phyloP scores from a whole-genome alignment of 257 asterid genomes.

The Jacaranda copaia region DNA sequence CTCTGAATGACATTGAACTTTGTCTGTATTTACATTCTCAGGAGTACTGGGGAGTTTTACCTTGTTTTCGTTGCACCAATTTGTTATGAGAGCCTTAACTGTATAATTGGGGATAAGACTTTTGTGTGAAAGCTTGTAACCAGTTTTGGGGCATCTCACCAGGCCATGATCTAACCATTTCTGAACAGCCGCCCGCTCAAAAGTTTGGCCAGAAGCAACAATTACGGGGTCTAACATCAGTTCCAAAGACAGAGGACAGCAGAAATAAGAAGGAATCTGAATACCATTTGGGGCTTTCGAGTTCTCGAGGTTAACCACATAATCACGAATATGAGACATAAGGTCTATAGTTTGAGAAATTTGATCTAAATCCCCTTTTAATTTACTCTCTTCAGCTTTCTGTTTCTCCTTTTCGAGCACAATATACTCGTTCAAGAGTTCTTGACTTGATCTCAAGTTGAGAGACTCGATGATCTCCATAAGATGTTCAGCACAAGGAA shows the following conservation, averaged over 20 bases:
- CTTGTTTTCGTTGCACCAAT: constrained; percentile 75
- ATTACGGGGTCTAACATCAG: constrained; percentile 91
- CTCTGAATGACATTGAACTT: constrained; percentile 36
- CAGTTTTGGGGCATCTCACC: constrained; percentile 76
- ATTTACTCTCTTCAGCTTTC: constrained; percentile 54
- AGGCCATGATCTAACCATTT: constrained; percentile 91
- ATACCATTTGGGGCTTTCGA: constrained; percentile 54
- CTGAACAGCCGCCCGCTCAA: constrained; percentile 73
- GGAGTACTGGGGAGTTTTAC: constrained; percentile 43
- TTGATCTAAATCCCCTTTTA: constrained; percentile 47
- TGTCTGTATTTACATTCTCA: constrained; percentile 29
- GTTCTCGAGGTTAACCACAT: constrained; percentile 51
- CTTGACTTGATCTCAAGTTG: constrained; percentile 64
- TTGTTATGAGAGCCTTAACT: constrained; percentile 75
- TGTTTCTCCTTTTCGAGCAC: constrained; percentile 83
- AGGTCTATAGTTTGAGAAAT: constrained; percentile 49
- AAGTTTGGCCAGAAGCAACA: constrained; percentile 95
- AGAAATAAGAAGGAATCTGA: constrained; percentile 71
- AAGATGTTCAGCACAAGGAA: constrained; percentile 53
- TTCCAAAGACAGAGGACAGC: constrained; percentile 83
- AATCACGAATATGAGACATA: constrained; percentile 66
- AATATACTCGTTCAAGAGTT: constrained; percentile 70
- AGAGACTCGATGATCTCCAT: constrained; percentile 56
- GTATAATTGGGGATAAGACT: constrained; percentile 77
- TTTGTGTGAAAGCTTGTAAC: constrained; percentile 57